Evolutionary conservation across 2,329 filamentous ascomycete species (phyloP).

Genomic region (Fusarium fujikuroi): DNA sequence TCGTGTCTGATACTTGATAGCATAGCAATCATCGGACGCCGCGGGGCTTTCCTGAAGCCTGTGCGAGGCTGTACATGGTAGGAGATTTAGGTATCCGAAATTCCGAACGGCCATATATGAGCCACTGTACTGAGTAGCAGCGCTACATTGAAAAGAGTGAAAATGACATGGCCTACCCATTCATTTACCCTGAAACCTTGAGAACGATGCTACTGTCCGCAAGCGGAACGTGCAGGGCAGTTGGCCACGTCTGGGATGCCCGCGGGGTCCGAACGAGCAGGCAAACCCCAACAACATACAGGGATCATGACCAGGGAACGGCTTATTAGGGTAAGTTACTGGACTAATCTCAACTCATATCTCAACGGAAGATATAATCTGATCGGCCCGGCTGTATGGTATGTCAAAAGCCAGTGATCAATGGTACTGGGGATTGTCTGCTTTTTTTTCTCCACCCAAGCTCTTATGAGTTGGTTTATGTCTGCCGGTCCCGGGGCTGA

Average conservation of each 20-base stretch:
- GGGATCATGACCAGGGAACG: not conserved
- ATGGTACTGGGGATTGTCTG: no score
- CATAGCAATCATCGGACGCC: not conserved
- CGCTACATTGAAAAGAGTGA: not conserved
- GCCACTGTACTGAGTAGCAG: not conserved
- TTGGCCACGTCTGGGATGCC: not conserved
- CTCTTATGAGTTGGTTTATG: no score
- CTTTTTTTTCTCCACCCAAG: no score
- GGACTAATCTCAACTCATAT: no score
- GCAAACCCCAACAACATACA: not conserved
- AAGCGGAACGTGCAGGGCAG: not conserved
- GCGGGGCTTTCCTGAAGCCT: not conserved
- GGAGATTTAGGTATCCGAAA: not conserved
- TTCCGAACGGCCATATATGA: not conserved
- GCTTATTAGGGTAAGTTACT: no score
- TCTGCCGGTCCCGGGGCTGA: no score
- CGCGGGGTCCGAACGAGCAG: not conserved
- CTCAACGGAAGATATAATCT: not conserved
- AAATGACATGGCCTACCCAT: not conserved
- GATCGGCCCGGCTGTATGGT: no score
- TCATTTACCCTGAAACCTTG: not conserved
- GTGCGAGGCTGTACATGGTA: not conserved
- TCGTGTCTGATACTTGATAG: no score
- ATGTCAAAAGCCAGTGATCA: no score
- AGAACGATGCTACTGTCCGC: not conserved